Evolutionary conservation across 2,329 filamentous ascomycete species (phyloP).

Genomic region (Hypoxylon rubiginosum): DNA sequence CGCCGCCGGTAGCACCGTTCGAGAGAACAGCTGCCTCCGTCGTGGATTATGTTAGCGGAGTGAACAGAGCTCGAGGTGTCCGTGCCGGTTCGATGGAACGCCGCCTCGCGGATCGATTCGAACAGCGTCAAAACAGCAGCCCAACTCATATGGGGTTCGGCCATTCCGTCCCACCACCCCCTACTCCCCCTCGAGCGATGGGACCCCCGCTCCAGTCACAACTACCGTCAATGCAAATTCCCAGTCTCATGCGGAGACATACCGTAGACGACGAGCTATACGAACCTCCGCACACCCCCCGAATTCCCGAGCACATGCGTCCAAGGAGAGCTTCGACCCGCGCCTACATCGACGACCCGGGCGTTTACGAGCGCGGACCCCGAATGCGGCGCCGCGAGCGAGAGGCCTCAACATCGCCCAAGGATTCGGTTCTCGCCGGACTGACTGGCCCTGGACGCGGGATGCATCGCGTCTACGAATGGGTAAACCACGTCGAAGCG

Average conservation of each 20-base stretch:
- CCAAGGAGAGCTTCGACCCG: conserved; percentile 44
- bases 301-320: conserved; percentile 50
- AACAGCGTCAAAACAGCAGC: conserved; percentile 54
- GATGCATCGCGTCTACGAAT: conserved; percentile 52
- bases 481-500: conserved; percentile 49
- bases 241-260: conserved; percentile 54
- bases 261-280: conserved; percentile 60
- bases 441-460: conserved; percentile 51
- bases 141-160: conserved; percentile 46
- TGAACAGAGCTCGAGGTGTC: conserved; percentile 59
- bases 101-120: conserved; percentile 65
- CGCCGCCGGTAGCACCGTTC: conserved; percentile 50
- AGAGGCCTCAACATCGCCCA: conserved; percentile 44
- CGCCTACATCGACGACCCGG: conserved; percentile 47
- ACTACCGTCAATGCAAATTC: conserved; percentile 46
- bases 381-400: conserved; percentile 45
- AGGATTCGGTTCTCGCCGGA: conserved; percentile 50
- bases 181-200: conserved; percentile 48
- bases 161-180: conserved; percentile 46
- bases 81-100: conserved; percentile 62
- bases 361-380: conserved; percentile 41
- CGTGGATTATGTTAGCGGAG: conserved; percentile 60
- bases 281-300: conserved; percentile 49
- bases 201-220: conserved; percentile 50
- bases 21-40: conserved; percentile 54